Conservation (phyloP, 2,329 filamentous ascomycete species). For the Alternaria novae-zelandiae region DNA sequence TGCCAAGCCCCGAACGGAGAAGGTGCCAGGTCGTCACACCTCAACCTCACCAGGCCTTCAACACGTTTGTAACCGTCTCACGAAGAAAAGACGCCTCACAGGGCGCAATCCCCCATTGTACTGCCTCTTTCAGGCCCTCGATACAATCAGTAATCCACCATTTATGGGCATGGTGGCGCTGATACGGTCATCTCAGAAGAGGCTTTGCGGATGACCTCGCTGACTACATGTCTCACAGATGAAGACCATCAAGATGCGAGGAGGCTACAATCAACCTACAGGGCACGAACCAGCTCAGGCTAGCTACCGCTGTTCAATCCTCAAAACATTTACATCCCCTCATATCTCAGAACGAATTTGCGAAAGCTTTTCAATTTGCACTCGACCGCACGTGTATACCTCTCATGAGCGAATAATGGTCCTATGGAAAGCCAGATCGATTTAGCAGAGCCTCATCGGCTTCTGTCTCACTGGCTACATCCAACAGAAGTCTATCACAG, state of each 20-base stretch:
- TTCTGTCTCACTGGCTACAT: not conserved
- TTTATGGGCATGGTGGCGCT: not conserved
- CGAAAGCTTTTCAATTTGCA: not conserved
- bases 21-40: not conserved
- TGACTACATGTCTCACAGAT: not conserved
- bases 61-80: not conserved
- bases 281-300: not conserved
- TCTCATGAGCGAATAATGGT: not conserved
- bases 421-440: not conserved
- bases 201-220: not conserved
- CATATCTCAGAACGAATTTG: not conserved
- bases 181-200: not conserved
- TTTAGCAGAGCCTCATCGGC: not conserved
- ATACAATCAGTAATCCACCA: not conserved
- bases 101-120: not conserved
- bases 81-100: constrained; percentile 1
- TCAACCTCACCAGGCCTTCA: constrained; percentile 1
- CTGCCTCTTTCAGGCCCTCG: not conserved
- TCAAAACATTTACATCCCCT: not conserved
- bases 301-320: not conserved
- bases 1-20: not conserved
- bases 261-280: not conserved
- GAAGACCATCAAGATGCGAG: not conserved
- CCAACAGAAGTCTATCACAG: not conserved
- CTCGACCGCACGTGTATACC: not conserved